Evolutionary conservation across 371 early-diverging fungal genomes (phyloP).

Genomic region (Mortierella sp.): DNA sequence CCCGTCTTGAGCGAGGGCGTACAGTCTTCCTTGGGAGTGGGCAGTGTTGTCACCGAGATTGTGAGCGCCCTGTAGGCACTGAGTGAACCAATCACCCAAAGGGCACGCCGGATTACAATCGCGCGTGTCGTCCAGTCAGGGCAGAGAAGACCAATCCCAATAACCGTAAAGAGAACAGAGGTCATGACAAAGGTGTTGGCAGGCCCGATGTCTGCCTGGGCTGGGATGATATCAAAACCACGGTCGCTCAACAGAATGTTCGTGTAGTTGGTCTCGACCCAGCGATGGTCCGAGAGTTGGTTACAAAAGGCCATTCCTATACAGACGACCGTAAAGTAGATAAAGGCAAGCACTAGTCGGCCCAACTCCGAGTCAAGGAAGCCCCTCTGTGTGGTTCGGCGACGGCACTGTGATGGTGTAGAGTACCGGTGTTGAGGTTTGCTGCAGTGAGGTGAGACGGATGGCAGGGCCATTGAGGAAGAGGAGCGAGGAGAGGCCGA

Average conservation of each 20-base stretch:
- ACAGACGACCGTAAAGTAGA: conserved; percentile 37
- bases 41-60: conserved; percentile 74
- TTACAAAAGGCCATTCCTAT: conserved; percentile 52
- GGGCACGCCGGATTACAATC: conserved; percentile 65
- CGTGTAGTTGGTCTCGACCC: conserved; percentile 49
- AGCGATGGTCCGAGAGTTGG: conserved; percentile 53
- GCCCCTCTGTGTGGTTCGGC: conserved; percentile 8
- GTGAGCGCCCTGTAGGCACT: conserved; percentile 70
- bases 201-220: conserved; percentile 33
- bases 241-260: conserved; percentile 40
- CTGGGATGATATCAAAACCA: conserved; percentile 46
- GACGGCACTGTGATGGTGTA: not conserved
- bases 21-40: conserved; percentile 67
- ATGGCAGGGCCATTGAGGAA: not conserved
- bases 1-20: conserved; percentile 56
- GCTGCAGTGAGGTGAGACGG: conserved; percentile 1
- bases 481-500: not conserved
- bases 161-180: conserved; percentile 57
- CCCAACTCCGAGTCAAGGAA: conserved; percentile 43
- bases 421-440: conserved; percentile 1
- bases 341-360: conserved; percentile 27
- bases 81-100: conserved; percentile 67
- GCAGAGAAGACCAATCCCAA: conserved; percentile 56
- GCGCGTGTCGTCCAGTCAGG: conserved; percentile 65
- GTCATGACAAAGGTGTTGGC: conserved; percentile 62